Percentiles rank a stretch among this genome's conserved stretches.
Evolutionary conservation across 2,329 filamentous ascomycete species (phyloP).

Genomic region (Mycocentrospora acerina): DNA sequence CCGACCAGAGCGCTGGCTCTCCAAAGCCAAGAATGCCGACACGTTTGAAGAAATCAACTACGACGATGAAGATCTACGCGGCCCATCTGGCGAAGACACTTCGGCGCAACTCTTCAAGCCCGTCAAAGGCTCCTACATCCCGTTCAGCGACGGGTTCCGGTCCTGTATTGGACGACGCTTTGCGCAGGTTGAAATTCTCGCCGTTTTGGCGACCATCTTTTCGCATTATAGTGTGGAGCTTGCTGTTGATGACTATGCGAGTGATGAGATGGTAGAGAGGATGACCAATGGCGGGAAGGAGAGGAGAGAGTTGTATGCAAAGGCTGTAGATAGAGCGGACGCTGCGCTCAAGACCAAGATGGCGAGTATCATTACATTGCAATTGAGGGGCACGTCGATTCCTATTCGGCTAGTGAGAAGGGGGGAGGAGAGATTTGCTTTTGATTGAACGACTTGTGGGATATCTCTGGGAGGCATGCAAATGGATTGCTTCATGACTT

Average conservation of each 20-base stretch:
- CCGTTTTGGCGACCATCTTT: conserved; percentile 55
- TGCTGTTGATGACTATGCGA: conserved; percentile 56
- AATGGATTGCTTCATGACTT: too few relatives aligned
- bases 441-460: too few relatives aligned
- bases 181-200: conserved; percentile 59
- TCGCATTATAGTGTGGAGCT: conserved; percentile 67
- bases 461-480: too few relatives aligned
- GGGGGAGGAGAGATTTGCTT: conserved; percentile 66
- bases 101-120: conserved; percentile 59
- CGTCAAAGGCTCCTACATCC: conserved; percentile 54
- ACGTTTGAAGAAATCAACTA: conserved; percentile 42
- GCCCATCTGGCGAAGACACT: conserved; percentile 62
- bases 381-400: conserved; percentile 63
- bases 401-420: conserved; percentile 69
- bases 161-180: conserved; percentile 59
- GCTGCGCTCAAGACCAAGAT: conserved; percentile 57
- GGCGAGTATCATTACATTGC: conserved; percentile 68
- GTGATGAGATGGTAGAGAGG: conserved; percentile 44
- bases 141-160: conserved; percentile 58
- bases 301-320: conserved; percentile 59
- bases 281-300: conserved; percentile 49
- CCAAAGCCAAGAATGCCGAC: conserved; percentile 25
- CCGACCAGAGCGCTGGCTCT: conserved; percentile 72
- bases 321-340: conserved; percentile 59
- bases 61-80: conserved; percentile 58